Evolutionary conservation across 148 eudicot genomes (phyloP).

Genomic region (Polygonum aviculare): DNA sequence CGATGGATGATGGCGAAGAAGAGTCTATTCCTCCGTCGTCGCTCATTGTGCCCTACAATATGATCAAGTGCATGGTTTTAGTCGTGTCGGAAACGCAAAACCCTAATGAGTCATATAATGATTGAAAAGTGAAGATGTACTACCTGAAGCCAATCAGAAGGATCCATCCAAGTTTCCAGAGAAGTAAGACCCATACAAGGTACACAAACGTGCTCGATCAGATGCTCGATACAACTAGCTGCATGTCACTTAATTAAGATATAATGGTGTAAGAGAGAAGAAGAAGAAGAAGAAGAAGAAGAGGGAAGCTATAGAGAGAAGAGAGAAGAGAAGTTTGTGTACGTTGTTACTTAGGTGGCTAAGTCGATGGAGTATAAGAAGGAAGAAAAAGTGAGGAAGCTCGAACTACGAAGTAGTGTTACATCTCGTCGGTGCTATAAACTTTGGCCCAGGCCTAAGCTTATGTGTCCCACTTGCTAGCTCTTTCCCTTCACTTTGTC

Average conservation of each 20-base stretch:
- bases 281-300: too few relatives aligned
- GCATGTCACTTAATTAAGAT: background rate
- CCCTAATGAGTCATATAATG: background rate
- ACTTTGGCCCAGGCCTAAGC: too few relatives aligned
- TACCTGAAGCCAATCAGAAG: conserved; percentile 11
- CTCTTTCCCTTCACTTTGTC: too few relatives aligned
- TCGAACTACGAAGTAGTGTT: too few relatives aligned
- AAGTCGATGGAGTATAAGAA: background rate
- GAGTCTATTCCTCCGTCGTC: conserved; percentile 23
- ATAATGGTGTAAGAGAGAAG: background rate
- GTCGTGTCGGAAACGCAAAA: background rate
- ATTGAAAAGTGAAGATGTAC: background rate
- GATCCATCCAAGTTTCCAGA: conserved; percentile 1
- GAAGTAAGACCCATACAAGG: background rate
- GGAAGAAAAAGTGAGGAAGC: background rate
- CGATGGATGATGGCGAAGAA: conserved; percentile 52
- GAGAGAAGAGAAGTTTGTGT: too few relatives aligned
- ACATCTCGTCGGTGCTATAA: too few relatives aligned
- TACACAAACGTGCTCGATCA: background rate
- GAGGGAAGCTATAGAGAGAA: too few relatives aligned
- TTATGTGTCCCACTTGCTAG: too few relatives aligned
- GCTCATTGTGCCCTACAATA: conserved; percentile 2
- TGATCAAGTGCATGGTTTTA: background rate
- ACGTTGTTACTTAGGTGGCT: too few relatives aligned
- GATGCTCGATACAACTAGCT: background rate